Evolutionary conservation across 2,329 filamentous ascomycete species (phyloP), one percentile per base, ranked within the genome.

Genomic region (Calonectria naviculata): DNA sequence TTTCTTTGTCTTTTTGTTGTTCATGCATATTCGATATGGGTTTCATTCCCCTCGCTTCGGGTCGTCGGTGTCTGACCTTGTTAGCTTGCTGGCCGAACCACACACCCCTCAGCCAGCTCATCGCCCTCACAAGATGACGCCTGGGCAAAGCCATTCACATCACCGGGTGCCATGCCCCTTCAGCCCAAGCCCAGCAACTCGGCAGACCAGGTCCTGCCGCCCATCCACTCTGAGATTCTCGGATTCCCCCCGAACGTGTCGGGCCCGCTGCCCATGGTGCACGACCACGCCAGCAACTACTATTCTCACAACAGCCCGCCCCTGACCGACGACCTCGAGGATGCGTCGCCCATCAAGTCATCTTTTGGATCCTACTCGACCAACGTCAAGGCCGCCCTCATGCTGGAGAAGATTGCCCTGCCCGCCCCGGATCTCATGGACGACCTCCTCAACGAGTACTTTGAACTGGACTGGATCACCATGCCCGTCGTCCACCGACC

Each of bases 321-420:
- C 3, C 54, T 79, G 31, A 79, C 78, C 6, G 77, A 78, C 47
- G 78, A 79, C 54, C 74, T 79, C 9, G 77, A 79, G 64, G 78
- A 79, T 34, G 65, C 65, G 8, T 56, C 71, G 2, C 68, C 70
- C 1, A 56, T 69, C 70, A 75, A 75, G 67, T 76, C 77, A 0
- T 77, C 76, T 2, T 79, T 79, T 21, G 77, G 77, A 10, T 79
- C 77, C 9, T 79, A 79, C 52, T 79, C 77, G n/a, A 79, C 77
- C 38, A 76, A 79, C n/a, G 56, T 70, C 60, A 75, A 73, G 62
- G 77, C 77, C 7, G 77, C 77, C 15, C 41, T 77, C 19, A 79
- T 79, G 77, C 75, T 79, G 6, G 74, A 78, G 52, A 79, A 79
- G 67, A 79, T 79, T 15, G 66, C 72, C 5, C 72, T 79, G 13